These are phyloP conservation scores for Gossypium trilobum DNA, from an alignment of 441 rosid genomes.

Conservation along the genomic window DNA sequence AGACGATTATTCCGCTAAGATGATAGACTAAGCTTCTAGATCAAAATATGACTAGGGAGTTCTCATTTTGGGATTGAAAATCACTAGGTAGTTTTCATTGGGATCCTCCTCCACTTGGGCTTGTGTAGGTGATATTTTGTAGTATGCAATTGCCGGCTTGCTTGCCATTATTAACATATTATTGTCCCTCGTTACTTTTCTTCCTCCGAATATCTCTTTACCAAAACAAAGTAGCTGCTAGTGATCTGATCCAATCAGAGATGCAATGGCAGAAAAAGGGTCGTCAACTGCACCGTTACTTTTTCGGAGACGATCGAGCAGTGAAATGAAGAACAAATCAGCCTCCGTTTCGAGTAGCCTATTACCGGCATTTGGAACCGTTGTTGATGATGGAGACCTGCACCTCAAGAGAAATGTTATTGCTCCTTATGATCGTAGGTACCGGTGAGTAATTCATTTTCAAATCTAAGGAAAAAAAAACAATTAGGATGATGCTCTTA, in stretches of 20 bases:
- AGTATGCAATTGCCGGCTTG: neutral
- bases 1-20: no score
- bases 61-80: neutral
- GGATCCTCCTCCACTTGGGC: neutral
- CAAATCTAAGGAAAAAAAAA: neutral
- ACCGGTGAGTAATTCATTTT: slow-evolving; percentile 35
- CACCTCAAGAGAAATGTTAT: slow-evolving; percentile 41
- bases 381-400: slow-evolving; percentile 40
- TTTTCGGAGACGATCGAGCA: slow-evolving; percentile 46
- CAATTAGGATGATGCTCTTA: neutral
- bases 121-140: neutral
- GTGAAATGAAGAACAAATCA: slow-evolving; percentile 50
- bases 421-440: slow-evolving; percentile 77
- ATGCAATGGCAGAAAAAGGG: slow-evolving; percentile 27
- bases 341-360: slow-evolving; percentile 72
- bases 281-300: slow-evolving; percentile 39
- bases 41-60: no score
- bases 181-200: neutral
- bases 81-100: neutral
- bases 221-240: neutral
- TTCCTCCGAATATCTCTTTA: neutral
- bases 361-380: slow-evolving; percentile 77
- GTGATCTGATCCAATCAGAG: neutral
- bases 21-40: no score
- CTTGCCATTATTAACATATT: neutral